Percentiles rank a stretch among this genome's conserved stretches.
Conservation (phyloP, 2,329 filamentous ascomycete genomes). For the Colletotrichum aenigma region DNA sequence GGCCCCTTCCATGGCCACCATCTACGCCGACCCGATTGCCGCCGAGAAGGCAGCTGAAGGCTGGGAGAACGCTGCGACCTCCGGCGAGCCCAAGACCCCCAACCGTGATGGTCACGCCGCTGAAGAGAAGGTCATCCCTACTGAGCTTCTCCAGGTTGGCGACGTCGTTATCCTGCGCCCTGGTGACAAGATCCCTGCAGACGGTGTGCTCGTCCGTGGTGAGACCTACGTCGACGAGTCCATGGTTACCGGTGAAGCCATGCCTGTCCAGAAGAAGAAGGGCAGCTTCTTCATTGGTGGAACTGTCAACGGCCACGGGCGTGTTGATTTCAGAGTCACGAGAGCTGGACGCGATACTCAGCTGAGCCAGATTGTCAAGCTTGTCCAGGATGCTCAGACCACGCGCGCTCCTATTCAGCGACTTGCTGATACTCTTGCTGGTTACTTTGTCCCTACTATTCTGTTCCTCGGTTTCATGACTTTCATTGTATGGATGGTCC, state of each 20-base stretch:
- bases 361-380: slow-evolving; percentile 94
- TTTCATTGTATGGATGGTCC: slow-evolving; percentile 91
- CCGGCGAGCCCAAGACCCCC: slow-evolving; percentile 49
- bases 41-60: slow-evolving; percentile 87
- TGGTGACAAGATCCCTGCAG: slow-evolving; percentile 95
- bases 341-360: slow-evolving; percentile 94
- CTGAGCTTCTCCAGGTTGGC: slow-evolving; percentile 90
- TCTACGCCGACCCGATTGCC: slow-evolving; percentile 93
- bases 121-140: slow-evolving; percentile 88
- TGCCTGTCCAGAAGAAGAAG: slow-evolving; percentile 89
- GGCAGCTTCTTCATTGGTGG: slow-evolving; percentile 85
- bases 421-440: slow-evolving; percentile 87
- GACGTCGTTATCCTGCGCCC: slow-evolving; percentile 93
- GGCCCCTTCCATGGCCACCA: slow-evolving; percentile 94
- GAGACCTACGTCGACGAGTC: slow-evolving; percentile 96
- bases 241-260: slow-evolving; percentile 97
- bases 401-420: slow-evolving; percentile 93
- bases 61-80: slow-evolving; percentile 60
- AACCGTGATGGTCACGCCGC: slow-evolving; percentile 61
- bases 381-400: slow-evolving; percentile 98
- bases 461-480: slow-evolving; percentile 83
- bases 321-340: slow-evolving; percentile 90
- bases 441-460: slow-evolving; percentile 92
- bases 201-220: slow-evolving; percentile 84
- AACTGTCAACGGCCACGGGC: slow-evolving; percentile 92